Conservation (phyloP, 371 early-diverging fungal species). For the Mortierella sp. region DNA sequence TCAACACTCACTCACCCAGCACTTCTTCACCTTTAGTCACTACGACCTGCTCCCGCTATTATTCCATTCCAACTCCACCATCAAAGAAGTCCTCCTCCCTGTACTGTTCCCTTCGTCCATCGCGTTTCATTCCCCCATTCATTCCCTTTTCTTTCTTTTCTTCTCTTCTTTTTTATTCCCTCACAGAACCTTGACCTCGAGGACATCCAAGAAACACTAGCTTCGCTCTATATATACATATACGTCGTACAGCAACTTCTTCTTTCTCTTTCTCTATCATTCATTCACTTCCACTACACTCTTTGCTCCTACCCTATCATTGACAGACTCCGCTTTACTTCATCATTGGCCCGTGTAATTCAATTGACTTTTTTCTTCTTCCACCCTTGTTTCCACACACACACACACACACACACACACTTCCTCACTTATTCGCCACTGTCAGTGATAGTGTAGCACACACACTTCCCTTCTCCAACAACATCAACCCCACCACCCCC, state of each 20-base stretch:
- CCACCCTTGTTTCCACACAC: too few relatives aligned
- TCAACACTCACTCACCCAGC: not conserved
- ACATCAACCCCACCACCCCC: not conserved
- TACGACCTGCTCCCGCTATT: not conserved
- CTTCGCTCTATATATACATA: too few relatives aligned
- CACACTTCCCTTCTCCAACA: not conserved
- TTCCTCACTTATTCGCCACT: too few relatives aligned
- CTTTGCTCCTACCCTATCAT: too few relatives aligned
- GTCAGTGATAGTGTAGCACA: not conserved
- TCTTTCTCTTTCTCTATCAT: not conserved
- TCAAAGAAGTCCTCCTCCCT: not conserved
- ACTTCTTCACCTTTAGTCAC: not conserved
- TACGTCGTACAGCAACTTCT: not conserved
- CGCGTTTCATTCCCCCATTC: constrained; percentile 1
- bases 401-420: too few relatives aligned
- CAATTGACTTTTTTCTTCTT: too few relatives aligned
- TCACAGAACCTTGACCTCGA: too few relatives aligned
- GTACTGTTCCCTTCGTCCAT: not conserved
- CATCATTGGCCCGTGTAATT: too few relatives aligned
- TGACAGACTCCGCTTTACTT: too few relatives aligned
- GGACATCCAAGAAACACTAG: not conserved
- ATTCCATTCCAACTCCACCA: constrained; percentile 10
- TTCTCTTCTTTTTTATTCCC: not conserved
- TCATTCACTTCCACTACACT: not conserved
- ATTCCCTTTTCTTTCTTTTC: not conserved